phyloP scores from a whole-genome alignment of 2,329 filamentous ascomycete genomes.

The Proliferodiscus dingleyae region DNA sequence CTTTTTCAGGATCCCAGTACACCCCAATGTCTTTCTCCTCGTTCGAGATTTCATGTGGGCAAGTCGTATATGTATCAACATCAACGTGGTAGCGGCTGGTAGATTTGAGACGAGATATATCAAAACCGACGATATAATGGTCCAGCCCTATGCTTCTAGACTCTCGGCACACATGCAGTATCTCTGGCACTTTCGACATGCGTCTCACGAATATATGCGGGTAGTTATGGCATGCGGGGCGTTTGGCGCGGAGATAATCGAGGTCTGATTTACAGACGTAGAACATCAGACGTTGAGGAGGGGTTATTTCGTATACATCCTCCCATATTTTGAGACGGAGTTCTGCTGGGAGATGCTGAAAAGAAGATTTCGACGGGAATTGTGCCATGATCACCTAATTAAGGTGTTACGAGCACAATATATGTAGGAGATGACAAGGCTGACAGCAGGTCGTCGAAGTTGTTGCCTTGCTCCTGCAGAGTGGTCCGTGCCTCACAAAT shows the following conservation, averaged over 20 bases:
- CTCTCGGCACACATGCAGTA: constrained; percentile 4
- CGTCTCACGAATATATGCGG: constrained; percentile 5
- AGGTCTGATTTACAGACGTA: constrained; percentile 13
- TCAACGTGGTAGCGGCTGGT: constrained; percentile 6
- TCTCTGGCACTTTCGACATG: neutral
- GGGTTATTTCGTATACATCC: neutral
- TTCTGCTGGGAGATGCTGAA: constrained; percentile 9
- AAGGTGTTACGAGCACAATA: too few relatives aligned
- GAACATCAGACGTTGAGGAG: constrained; percentile 1
- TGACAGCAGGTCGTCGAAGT: too few relatives aligned
- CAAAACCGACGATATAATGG: constrained; percentile 8
- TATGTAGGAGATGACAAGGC: too few relatives aligned
- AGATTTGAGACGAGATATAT: neutral
- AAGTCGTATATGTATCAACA: constrained; percentile 13
- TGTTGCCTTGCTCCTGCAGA: too few relatives aligned
- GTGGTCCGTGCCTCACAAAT: too few relatives aligned
- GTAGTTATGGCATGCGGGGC: constrained; percentile 11
- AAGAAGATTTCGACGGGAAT: too few relatives aligned
- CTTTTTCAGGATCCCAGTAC: constrained; percentile 1
- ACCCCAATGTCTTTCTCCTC: neutral
- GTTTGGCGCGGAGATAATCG: constrained; percentile 11
- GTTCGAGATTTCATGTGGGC: constrained; percentile 6
- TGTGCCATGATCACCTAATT: too few relatives aligned
- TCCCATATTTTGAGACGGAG: too few relatives aligned
- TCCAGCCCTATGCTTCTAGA: neutral